Evolutionary conservation across 2,329 filamentous ascomycete species (phyloP).

Genomic region (Venturia nashicola): DNA sequence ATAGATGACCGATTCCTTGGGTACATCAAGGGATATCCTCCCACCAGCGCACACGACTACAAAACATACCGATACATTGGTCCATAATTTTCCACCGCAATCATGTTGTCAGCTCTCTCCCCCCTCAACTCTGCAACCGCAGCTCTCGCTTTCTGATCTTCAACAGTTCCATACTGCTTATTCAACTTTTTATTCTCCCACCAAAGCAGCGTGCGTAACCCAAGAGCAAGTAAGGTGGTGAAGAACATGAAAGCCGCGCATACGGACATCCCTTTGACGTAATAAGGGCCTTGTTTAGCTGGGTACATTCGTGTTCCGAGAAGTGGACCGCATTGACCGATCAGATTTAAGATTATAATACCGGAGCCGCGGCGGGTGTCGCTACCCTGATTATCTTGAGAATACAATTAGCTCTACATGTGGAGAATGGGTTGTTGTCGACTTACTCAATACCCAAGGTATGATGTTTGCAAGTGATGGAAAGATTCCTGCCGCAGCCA

Average conservation of each 20-base stretch:
- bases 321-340: slow-evolving; percentile 68
- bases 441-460: slow-evolving; percentile 44
- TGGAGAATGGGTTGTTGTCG: slow-evolving; percentile 44
- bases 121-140: slow-evolving; percentile 20
- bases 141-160: slow-evolving; percentile 43
- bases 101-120: neutral
- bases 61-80: slow-evolving; percentile 10
- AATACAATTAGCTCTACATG: slow-evolving; percentile 70
- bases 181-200: slow-evolving; percentile 27
- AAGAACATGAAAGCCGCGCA: slow-evolving; percentile 39
- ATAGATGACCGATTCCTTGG: too few relatives aligned
- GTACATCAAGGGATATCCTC: too few relatives aligned
- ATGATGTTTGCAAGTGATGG: slow-evolving; percentile 52
- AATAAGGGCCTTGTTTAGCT: slow-evolving; percentile 36
- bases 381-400: slow-evolving; percentile 68
- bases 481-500: slow-evolving; percentile 73
- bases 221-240: slow-evolving; percentile 19
- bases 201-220: slow-evolving; percentile 19
- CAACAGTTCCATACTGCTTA: slow-evolving; percentile 40
- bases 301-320: slow-evolving; percentile 42
- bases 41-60: neutral
- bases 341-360: slow-evolving; percentile 67
- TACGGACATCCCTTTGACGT: slow-evolving; percentile 35
- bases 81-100: slow-evolving; percentile 10
- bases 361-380: slow-evolving; percentile 60